Percentiles rank a stretch among this genome's conserved stretches.
phyloP scores from a whole-genome alignment of 148 eudicot species.

The Persicaria maculosa region DNA sequence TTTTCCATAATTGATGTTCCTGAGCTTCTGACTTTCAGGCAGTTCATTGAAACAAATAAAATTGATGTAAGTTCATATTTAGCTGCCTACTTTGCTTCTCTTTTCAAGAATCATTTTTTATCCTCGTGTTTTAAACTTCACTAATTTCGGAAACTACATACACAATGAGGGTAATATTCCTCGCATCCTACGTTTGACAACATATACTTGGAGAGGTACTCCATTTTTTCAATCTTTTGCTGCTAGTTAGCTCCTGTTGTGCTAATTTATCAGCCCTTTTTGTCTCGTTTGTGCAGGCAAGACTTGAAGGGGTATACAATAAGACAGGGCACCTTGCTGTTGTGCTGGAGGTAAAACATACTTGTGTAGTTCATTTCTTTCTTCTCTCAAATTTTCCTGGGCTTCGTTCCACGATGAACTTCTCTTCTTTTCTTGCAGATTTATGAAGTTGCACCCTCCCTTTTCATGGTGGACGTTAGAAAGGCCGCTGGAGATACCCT shows the following conservation, averaged over 20 bases:
- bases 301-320: conserved; percentile 80
- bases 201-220: too few relatives aligned
- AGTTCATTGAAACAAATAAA: not conserved
- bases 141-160: not conserved
- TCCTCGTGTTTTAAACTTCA: not conserved
- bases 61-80: not conserved
- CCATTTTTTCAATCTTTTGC: too few relatives aligned
- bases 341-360: conserved; percentile 62
- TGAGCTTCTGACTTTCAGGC: not conserved
- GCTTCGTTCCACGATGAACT: not conserved
- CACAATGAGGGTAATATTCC: not conserved
- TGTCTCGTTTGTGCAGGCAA: conserved; percentile 40
- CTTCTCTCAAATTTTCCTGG: not conserved
- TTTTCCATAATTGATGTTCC: not conserved
- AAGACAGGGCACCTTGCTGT: conserved; percentile 70
- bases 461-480: conserved; percentile 93
- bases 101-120: not conserved
- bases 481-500: conserved; percentile 58
- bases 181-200: not conserved
- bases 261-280: not conserved
- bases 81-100: not conserved
- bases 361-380: not conserved
- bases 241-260: not conserved
- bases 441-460: conserved; percentile 90
- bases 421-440: conserved; percentile 30